Conservation (phyloP, 352 stramenopile genomes). For the Pythium aristosporum region DNA sequence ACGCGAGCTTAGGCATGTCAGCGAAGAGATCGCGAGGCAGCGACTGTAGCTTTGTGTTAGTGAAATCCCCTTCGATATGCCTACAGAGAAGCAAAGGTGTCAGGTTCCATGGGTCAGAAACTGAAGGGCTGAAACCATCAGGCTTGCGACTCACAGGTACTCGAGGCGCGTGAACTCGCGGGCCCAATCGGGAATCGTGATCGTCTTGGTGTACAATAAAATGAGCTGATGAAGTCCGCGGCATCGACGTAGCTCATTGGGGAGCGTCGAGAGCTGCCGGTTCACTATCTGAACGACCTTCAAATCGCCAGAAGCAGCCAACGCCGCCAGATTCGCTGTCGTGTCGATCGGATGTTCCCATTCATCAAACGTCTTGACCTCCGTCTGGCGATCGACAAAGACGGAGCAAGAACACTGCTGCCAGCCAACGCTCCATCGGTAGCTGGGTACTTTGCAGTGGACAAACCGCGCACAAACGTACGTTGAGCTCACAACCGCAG, state of each 20-base stretch:
- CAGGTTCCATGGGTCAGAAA: no score
- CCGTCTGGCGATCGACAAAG: constrained; percentile 15
- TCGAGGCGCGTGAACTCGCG: constrained; percentile 22
- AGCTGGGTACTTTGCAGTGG: constrained; percentile 26
- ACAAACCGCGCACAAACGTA: not conserved
- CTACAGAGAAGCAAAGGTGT: not conserved
- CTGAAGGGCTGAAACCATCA: no score
- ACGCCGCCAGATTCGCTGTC: constrained; percentile 5
- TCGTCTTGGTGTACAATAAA: constrained; percentile 31
- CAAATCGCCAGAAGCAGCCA: constrained; percentile 20
- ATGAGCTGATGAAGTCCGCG: constrained; percentile 17
- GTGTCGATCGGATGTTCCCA: constrained; percentile 14
- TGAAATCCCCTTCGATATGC: constrained; percentile 19
- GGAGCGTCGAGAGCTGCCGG: constrained; percentile 15
- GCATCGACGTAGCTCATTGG: constrained; percentile 19
- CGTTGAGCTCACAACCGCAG: not conserved
- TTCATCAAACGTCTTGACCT: not conserved
- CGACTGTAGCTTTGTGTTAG: not conserved
- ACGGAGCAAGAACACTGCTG: constrained; percentile 25
- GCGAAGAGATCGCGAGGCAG: constrained; percentile 10
- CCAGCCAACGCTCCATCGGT: constrained; percentile 26
- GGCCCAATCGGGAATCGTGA: constrained; percentile 19
- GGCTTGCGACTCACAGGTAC: constrained; percentile 24
- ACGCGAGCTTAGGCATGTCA: constrained; percentile 12
- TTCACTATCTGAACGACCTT: constrained; percentile 33